A percentile compares a stretch with the other conserved stretches of the same genome.
These are phyloP conservation scores for Yamadazyma pseudoaaseri DNA, from an alignment of 1,139 yeast genomes.

Conservation along the genomic window DNA sequence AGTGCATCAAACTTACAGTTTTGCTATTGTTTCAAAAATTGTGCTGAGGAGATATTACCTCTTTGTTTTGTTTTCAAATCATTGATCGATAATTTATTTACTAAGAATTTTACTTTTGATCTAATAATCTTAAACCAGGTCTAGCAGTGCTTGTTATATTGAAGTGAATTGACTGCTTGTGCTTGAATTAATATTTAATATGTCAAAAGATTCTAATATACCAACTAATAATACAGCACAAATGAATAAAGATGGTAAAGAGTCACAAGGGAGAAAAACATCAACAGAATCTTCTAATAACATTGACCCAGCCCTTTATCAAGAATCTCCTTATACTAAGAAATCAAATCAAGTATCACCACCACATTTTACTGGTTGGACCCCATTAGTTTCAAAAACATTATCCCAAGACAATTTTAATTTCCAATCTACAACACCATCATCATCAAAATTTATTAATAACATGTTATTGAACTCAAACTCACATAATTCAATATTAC, in stretches of 20 bases:
- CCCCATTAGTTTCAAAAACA: conserved; percentile 43
- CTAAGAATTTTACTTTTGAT: too few relatives aligned
- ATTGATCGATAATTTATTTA: too few relatives aligned
- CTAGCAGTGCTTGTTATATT: too few relatives aligned
- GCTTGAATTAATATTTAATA: too few relatives aligned
- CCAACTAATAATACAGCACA: neutral
- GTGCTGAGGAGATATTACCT: too few relatives aligned
- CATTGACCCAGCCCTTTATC: conserved; percentile 20
- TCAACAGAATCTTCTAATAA: conserved; percentile 2
- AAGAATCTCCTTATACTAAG: conserved; percentile 14
- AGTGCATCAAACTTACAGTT: too few relatives aligned
- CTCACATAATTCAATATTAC: conserved; percentile 9
- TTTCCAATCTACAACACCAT: conserved; percentile 30
- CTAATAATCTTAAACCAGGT: too few relatives aligned
- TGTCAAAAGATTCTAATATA: neutral
- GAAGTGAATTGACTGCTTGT: too few relatives aligned
- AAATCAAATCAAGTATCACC: conserved; percentile 21
- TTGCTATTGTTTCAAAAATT: too few relatives aligned
- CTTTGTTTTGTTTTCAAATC: neutral
- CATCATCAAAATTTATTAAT: conserved; percentile 24
- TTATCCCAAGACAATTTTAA: conserved; percentile 37
- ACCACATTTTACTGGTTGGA: conserved; percentile 40
- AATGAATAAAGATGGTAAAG: conserved; percentile 2
- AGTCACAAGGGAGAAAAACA: neutral
- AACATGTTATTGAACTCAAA: conserved; percentile 16